Conservation (phyloP, 805 yeast genomes). For the Pichia nakasei region DNA sequence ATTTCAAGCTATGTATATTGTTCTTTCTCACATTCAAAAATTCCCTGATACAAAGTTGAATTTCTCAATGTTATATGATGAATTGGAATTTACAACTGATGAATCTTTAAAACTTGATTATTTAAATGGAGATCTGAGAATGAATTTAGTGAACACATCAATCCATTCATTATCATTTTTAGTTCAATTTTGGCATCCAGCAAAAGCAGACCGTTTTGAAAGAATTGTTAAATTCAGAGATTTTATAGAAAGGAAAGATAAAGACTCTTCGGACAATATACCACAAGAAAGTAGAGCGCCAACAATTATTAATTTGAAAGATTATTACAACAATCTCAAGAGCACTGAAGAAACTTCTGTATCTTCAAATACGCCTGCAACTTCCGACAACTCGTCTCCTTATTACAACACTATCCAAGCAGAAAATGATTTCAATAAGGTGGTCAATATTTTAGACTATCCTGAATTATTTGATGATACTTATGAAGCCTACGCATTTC, state of each 20-base stretch:
- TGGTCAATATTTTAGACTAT: neutral
- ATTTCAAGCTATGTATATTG: constrained; percentile 19
- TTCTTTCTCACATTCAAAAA: constrained; percentile 14
- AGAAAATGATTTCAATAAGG: neutral
- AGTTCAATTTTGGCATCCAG: constrained; percentile 13
- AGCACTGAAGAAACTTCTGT: too few species aligned
- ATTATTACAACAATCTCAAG: neutral
- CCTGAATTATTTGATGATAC: neutral
- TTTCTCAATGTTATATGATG: constrained; percentile 7
- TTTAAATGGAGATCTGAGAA: constrained; percentile 12
- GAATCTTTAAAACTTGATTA: constrained; percentile 9
- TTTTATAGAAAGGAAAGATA: neutral
- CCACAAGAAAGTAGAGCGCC: neutral
- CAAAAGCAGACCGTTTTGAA: constrained; percentile 12
- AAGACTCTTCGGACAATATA: too few species aligned
- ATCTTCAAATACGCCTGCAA: too few species aligned
- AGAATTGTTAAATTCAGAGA: constrained; percentile 11
- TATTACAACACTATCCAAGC: too few species aligned
- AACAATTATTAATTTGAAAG: neutral
- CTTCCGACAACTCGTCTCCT: too few species aligned
- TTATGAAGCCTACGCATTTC: constrained; percentile 3
- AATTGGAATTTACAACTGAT: constrained; percentile 11
- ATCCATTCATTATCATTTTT: constrained; percentile 6
- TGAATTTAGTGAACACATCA: constrained; percentile 10
- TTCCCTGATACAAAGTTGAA: constrained; percentile 10